phyloP scores from a whole-genome alignment of 169 alveolate genomes.

The Theileria sp. region DNA sequence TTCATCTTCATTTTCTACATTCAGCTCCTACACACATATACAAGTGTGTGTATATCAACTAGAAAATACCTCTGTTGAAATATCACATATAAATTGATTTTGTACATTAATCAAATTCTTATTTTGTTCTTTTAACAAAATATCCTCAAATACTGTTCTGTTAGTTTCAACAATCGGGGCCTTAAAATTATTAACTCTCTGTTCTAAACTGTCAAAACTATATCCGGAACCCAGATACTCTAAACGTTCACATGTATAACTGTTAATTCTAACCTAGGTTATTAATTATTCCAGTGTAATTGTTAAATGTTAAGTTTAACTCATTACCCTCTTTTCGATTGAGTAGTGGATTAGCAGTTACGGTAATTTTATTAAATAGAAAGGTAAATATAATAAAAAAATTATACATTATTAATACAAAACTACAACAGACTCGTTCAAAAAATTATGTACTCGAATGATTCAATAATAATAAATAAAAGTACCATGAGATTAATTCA shows the following conservation, averaged over 20 bases:
- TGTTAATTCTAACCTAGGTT: not conserved
- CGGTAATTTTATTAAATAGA: not conserved
- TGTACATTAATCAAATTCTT: slow-evolving; percentile 6
- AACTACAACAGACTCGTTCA: not conserved
- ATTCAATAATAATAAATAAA: not conserved
- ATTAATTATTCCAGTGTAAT: not conserved
- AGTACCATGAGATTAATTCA: not conserved
- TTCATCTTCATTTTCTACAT: slow-evolving; percentile 21
- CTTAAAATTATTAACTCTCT: slow-evolving; percentile 41
- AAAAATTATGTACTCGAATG: not conserved
- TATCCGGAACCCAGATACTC: slow-evolving; percentile 65
- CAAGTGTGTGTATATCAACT: not conserved
- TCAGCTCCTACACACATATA: slow-evolving; percentile 16
- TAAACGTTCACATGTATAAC: slow-evolving; percentile 3
- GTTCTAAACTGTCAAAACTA: slow-evolving; percentile 33
- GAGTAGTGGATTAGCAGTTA: not conserved
- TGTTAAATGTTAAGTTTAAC: not conserved
- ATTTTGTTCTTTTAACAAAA: not conserved
- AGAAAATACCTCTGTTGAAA: slow-evolving; percentile 46
- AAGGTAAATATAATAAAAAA: not conserved
- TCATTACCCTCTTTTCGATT: not conserved
- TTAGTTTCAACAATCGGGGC: slow-evolving; percentile 43
- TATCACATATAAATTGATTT: slow-evolving; percentile 50
- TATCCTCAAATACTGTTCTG: slow-evolving; percentile 4
- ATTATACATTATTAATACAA: not conserved